Conservation (phyloP, 345 rosid genomes). For the Melastoma malabathricum region DNA sequence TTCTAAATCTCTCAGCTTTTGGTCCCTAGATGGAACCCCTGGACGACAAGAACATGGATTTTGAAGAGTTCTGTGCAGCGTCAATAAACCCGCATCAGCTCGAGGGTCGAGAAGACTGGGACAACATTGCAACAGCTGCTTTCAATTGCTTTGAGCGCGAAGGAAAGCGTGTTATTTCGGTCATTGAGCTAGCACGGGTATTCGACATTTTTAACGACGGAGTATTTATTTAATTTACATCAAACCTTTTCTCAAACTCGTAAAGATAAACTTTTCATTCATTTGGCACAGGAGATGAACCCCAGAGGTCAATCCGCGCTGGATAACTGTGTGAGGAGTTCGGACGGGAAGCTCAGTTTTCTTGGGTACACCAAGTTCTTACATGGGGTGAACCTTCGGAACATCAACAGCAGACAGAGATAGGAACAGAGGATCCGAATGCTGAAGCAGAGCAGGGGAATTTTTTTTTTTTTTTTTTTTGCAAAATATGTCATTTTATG, state of each 20-base stretch:
- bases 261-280: not conserved
- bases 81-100: conserved; percentile 68
- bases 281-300: conserved; percentile 41
- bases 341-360: conserved; percentile 84
- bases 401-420: conserved; percentile 39
- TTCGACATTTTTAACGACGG: not conserved
- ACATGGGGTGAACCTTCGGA: conserved; percentile 62
- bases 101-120: conserved; percentile 85
- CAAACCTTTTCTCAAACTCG: not conserved
- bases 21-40: conserved; percentile 63
- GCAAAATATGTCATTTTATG: too few relatives aligned
- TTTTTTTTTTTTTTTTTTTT: too few relatives aligned
- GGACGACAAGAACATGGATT: conserved; percentile 47
- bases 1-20: conserved; percentile 2
- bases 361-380: conserved; percentile 61
- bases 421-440: conserved; percentile 7
- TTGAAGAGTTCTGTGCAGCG: conserved; percentile 90
- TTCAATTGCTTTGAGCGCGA: conserved; percentile 76
- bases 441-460: too few relatives aligned
- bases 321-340: conserved; percentile 69
- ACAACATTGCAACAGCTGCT: conserved; percentile 47
- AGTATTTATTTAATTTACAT: not conserved
- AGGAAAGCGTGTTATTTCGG: conserved; percentile 65
- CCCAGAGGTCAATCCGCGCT: conserved; percentile 61
- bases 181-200: conserved; percentile 75